Evolutionary conservation across 805 yeast genomes (phyloP).

Genomic region (Zygotorulaspora chibaensis): DNA sequence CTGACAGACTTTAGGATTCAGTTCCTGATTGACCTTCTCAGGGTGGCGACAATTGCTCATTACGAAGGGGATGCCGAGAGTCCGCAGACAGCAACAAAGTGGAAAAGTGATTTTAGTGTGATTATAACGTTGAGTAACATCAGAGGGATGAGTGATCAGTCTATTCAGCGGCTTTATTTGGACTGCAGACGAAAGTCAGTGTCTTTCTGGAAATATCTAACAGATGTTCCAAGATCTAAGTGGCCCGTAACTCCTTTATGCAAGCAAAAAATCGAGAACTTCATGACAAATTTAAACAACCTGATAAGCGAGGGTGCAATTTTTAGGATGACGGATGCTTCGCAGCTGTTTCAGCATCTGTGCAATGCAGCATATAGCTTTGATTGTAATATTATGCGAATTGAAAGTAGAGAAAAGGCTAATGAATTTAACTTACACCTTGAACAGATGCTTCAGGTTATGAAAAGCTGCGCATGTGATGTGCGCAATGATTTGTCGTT

Average conservation of each 20-base stretch:
- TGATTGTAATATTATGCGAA: conserved; percentile 27
- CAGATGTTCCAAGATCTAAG: conserved; percentile 6
- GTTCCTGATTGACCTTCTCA: conserved; percentile 47
- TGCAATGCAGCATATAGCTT: conserved; percentile 34
- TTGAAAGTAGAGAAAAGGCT: conserved; percentile 27
- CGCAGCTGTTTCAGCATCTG: conserved; percentile 35
- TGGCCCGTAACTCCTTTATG: conserved; percentile 18
- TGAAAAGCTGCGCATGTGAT: conserved; percentile 29
- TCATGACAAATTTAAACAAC: conserved; percentile 23
- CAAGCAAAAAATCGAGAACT: conserved; percentile 28
- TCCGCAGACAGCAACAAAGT: background rate
- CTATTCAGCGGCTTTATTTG: conserved; percentile 22
- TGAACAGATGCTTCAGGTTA: conserved; percentile 35
- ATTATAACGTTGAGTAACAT: conserved; percentile 24
- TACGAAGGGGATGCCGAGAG: conserved; percentile 8
- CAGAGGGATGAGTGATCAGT: conserved; percentile 24
- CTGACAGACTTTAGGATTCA: conserved; percentile 34
- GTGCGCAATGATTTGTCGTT: conserved; percentile 26
- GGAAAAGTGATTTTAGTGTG: conserved; percentile 28
- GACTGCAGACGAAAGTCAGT: conserved; percentile 10
- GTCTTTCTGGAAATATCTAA: conserved; percentile 29
- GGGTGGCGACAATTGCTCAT: conserved; percentile 28
- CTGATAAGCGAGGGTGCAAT: conserved; percentile 12
- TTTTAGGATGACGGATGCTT: conserved; percentile 31
- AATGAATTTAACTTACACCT: conserved; percentile 29